Base-by-base conservation (phyloP, 768 basidiomycete genomes). In the Boletus sp. region DNA sequence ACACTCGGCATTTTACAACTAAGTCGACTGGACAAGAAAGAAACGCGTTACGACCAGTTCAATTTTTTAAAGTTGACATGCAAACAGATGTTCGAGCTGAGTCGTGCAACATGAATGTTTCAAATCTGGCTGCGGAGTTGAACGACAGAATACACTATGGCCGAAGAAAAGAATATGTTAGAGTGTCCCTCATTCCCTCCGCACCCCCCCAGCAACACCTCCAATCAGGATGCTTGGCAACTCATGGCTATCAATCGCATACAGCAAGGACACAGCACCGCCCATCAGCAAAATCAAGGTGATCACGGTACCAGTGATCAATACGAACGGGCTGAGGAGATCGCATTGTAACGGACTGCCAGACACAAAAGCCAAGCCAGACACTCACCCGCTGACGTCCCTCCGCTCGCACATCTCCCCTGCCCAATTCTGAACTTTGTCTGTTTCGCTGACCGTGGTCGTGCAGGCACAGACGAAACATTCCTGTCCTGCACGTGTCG, bases 201-300 rank as follows among this genome's bases (percentile, higher is more conserved):
- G 83, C 47, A 69, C 69, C 56, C 76, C 73, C 2, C 64, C 73
- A 32, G 80, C 72, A 56, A 83, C 80, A 48, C 83, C 83, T 17
- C 86, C 86, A 29, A 85, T 77, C 32, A 94, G 72, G 24, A 86
- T 88, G 61, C 86, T 88, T n/a, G 92, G 92, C 52, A 93, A 73
- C 59, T 83, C 79, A 58, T 82, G 74, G 44, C 73, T 73, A 18
- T 86, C 89, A 36, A 91, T 78, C 8, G 75, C 76, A 50, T 80
- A 85, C 15, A 94, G 78, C 32, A 94, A 71, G 7, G 80, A 80
- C 37, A 92, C 74, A 2, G 89, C 85, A 15, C 86, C 87, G n/a
- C 77, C 78, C 36, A 88, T 76, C 53, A 92, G 71, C 28, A 92
- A 71, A 24, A 90, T 69, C 41, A 94, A 71, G 7, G 79, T 79